Base-by-base conservation (phyloP, 2,329 filamentous ascomycete genomes). In the Calonectria hawksworthii region DNA sequence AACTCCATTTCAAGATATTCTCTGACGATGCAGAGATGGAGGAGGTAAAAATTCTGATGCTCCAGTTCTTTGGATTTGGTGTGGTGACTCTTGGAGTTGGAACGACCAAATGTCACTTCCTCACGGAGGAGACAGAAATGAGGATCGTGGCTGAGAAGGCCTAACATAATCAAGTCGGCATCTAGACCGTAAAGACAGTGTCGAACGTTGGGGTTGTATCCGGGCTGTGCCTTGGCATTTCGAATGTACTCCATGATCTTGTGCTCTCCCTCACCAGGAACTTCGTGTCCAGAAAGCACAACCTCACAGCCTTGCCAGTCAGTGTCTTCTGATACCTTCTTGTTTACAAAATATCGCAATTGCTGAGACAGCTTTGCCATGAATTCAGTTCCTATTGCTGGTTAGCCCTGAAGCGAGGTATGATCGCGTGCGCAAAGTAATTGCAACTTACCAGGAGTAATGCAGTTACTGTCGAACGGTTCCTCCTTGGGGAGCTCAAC, bases 201-300 rank as follows among this genome's bases (percentile, higher is more conserved):
- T 73, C 97, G 95, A 76, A 98, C 92, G 82, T 99, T 99, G 65
- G 95, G 91, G 84, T 98, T 93, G 86, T 99, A 99, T 77, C 93
- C 92, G 2, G 95, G 95, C 85, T 99, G 97, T 64, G 96, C 96
- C 89, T 99, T 99, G 76, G 97, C 95, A 86, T 98, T 95, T 80
- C 97, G 94, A 85, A 99, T 99, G 86, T 99, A 99, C 86, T 99
- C 98, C 97, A 99, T 99, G 86, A 99, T 98, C 88, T 99, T 99
- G 89, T 99, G 97, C 86, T 99, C 97, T 81, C 97, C 97, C 87
- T 99, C 98, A 81, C 97, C 97, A 9, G 97, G 97, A 32, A 99
- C 96, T 86, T 99, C 98, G 83, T 99, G 98, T 70, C 98, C 97
- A 8, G 97, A 99, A 74, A 99, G 90, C 68, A 99, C 96, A 80